A percentile compares a stretch with the other conserved stretches of the same genome.
Conservation (phyloP, 2,329 filamentous ascomycete species). For the Zopfia rhizophila region DNA sequence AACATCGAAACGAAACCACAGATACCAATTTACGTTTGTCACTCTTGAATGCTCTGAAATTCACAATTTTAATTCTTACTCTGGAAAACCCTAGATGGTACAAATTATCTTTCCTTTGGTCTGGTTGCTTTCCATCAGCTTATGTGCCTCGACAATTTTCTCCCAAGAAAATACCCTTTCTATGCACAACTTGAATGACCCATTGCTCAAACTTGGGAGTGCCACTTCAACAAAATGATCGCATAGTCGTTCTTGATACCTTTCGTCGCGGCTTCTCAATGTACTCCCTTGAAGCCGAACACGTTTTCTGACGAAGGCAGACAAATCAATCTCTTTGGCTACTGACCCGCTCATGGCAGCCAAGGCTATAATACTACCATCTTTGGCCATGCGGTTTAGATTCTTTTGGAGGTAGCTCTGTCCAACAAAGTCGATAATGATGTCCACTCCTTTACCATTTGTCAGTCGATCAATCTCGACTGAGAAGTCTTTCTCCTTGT, state of each 20-base stretch:
- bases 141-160: constrained; percentile 64
- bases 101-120: constrained; percentile 64
- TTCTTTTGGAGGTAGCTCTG: constrained; percentile 83
- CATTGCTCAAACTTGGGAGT: constrained; percentile 77
- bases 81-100: too few relatives aligned
- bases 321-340: constrained; percentile 76
- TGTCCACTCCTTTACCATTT: constrained; percentile 79
- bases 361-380: constrained; percentile 80
- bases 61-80: too few relatives aligned
- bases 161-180: constrained; percentile 87
- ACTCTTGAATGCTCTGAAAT: too few relatives aligned
- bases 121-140: constrained; percentile 59
- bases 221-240: constrained; percentile 80
- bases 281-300: constrained; percentile 84
- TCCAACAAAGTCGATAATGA: constrained; percentile 89
- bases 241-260: constrained; percentile 81
- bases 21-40: too few relatives aligned
- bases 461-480: constrained; percentile 77
- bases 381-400: constrained; percentile 76
- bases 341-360: constrained; percentile 80
- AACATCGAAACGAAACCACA: too few relatives aligned
- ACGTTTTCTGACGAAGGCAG: constrained; percentile 78
- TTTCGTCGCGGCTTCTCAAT: constrained; percentile 79
- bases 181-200: constrained; percentile 78
- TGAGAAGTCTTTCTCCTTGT: constrained; percentile 80